These are phyloP conservation scores for Rhizoctonia solani DNA, from an alignment of 1,284 basidiomycete genomes.

Conservation along the genomic window DNA sequence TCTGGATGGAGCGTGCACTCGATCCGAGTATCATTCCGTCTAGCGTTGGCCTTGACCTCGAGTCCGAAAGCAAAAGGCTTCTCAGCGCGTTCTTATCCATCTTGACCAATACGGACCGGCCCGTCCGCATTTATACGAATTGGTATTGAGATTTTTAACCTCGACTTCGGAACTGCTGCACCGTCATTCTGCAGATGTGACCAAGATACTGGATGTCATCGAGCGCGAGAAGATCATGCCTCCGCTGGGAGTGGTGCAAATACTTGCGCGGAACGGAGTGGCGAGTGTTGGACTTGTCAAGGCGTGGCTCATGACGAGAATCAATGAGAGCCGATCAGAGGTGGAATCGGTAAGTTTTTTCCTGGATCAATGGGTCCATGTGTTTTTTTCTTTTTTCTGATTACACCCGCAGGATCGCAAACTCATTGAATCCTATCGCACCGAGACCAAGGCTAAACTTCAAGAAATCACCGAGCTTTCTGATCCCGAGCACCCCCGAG, in stretches of 20 bases:
- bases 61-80: conserved; percentile 53
- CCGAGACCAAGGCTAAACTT: conserved; percentile 81
- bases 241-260: conserved; percentile 85
- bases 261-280: conserved; percentile 82
- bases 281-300: conserved; percentile 90
- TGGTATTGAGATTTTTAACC: conserved; percentile 90
- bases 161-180: conserved; percentile 70
- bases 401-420: conserved; percentile 69
- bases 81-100: conserved; percentile 70
- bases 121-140: conserved; percentile 79
- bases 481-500: conserved; percentile 73
- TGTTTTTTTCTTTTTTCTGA: too few species aligned
- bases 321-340: conserved; percentile 73
- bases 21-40: conserved; percentile 1
- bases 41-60: conserved; percentile 34
- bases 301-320: conserved; percentile 81
- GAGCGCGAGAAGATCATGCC: conserved; percentile 82
- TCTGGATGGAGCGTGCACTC: conserved; percentile 71
- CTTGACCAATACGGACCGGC: conserved; percentile 73
- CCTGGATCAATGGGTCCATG: not conserved
- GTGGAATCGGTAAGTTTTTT: conserved; percentile 70
- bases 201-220: conserved; percentile 71
- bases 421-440: conserved; percentile 82
- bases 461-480: conserved; percentile 81
- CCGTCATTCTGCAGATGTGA: conserved; percentile 72